Conservation (phyloP, 2,329 filamentous ascomycete genomes). For the Colletotrichum agaves region DNA sequence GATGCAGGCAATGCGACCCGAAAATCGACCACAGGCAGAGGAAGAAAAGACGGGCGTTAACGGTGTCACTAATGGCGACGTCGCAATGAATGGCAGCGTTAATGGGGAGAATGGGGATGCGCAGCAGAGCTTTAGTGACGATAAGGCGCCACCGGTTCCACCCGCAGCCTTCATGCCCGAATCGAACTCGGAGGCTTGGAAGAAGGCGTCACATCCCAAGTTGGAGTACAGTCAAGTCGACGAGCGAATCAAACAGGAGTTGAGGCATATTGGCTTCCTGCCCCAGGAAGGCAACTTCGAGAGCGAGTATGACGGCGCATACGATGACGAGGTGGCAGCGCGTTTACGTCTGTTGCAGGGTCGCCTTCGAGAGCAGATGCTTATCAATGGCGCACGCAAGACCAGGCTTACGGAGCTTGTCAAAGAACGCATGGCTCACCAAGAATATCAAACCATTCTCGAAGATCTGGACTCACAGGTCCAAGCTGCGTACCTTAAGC, state of each 20-base stretch:
- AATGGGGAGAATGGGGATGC: slow-evolving; percentile 58
- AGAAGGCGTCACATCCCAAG: slow-evolving; percentile 78
- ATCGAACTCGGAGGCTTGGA: slow-evolving; percentile 80
- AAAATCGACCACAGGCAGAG: slow-evolving; percentile 65
- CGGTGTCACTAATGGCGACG: slow-evolving; percentile 64
- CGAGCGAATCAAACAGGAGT: slow-evolving; percentile 89
- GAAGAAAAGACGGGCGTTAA: slow-evolving; percentile 69
- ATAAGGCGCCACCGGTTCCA: slow-evolving; percentile 57
- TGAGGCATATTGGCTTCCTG: slow-evolving; percentile 90
- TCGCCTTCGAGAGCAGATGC: slow-evolving; percentile 83
- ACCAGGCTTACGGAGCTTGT: slow-evolving; percentile 86
- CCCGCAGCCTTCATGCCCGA: slow-evolving; percentile 85
- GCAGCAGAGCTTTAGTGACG: slow-evolving; percentile 45
- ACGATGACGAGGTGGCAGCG: slow-evolving; percentile 93
- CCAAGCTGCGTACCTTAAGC: slow-evolving; percentile 94
- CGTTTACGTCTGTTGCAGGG: slow-evolving; percentile 87
- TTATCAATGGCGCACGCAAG: slow-evolving; percentile 92
- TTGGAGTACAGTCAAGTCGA: slow-evolving; percentile 89
- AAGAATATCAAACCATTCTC: slow-evolving; percentile 96
- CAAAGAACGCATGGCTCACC: slow-evolving; percentile 92
- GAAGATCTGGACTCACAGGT: slow-evolving; percentile 97
- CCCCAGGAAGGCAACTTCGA: slow-evolving; percentile 67
- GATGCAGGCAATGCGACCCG: slow-evolving; percentile 82
- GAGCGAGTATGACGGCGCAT: slow-evolving; percentile 88
- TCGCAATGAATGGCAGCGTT: slow-evolving; percentile 60